Conservation (phyloP, 2,329 filamentous ascomycete genomes). For the Phaeosphaeriaceae sp. region DNA sequence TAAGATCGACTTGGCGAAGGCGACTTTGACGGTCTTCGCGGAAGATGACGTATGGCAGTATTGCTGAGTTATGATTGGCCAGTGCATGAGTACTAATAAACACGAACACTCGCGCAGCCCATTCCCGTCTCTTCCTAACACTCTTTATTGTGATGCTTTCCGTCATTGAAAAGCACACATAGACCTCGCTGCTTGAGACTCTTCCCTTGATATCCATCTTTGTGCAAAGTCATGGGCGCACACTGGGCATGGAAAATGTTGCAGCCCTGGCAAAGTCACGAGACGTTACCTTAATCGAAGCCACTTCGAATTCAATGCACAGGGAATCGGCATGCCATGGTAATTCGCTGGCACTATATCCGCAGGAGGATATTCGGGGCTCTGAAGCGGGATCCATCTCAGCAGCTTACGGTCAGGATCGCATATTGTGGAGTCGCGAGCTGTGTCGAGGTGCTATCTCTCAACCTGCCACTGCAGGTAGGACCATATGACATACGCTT, state of each 20-base stretch:
- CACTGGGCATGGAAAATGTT: background rate
- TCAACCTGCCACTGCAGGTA: background rate
- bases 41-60: constrained; percentile 21
- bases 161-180: background rate
- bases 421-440: background rate
- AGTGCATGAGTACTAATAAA: background rate
- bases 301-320: too few relatives aligned
- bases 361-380: too few relatives aligned
- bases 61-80: background rate
- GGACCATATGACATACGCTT: background rate
- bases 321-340: too few relatives aligned
- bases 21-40: constrained; percentile 2
- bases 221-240: too few relatives aligned
- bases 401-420: too few relatives aligned
- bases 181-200: background rate
- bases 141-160: background rate
- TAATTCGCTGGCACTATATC: too few relatives aligned
- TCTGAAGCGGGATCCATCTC: too few relatives aligned
- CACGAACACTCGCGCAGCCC: background rate
- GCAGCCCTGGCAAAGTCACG: background rate
- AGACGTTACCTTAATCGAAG: too few relatives aligned
- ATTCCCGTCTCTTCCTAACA: background rate
- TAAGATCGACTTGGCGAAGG: background rate
- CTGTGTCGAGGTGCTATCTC: background rate
- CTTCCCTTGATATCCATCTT: background rate